Base-by-base conservation (phyloP, 805 yeast genomes). In the Ogataea pini region DNA sequence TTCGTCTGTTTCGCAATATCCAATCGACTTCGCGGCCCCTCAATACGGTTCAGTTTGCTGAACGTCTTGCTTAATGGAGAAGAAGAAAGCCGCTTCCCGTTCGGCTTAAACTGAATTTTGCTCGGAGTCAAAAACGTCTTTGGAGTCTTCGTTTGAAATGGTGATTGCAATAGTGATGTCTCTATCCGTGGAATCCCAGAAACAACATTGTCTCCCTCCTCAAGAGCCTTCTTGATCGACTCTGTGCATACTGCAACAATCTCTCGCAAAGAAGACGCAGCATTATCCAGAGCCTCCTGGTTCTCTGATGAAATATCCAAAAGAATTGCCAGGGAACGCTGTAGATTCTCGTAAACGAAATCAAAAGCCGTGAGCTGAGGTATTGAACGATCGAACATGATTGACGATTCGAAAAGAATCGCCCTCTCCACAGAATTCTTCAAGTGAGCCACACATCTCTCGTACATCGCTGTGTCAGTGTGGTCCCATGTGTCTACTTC, bases 401-500 rank as follows among this genome's bases (percentile, higher is more conserved):
- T 64, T 0, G 86, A 77, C 1, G 88, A 76, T 52, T 76, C 76
- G 48, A 78, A 73, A 18, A 83, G 62, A 5, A 84, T 71, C 31
- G 83, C 83, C 44, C 70, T 73, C 34, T 82, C 82, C 2, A 80
- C 64, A 0, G 73, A 62, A 19, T 78, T 80, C 28, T 72, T 74
- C 29, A 84, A 62, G 25, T 72, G 59, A 1, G 66, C 62, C 3
- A 81, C 59, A 39, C 72, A 64, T 2, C 66, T 58, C 13, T 77
- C 73, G 47, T 76, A 79, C 0, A 72, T 49, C 1, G 60, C 45
- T 2, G 76, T 67, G 61, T 80, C 80, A 27, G 61, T 56, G 0
- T 69, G 72, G 13, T 70, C 56, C 90, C 91, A 86, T 3, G 75
- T 68, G 28, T 80, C 85, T 55, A 76, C 62, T 45, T 83, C 85